Percentiles rank a stretch among this genome's conserved stretches.
phyloP scores from a whole-genome alignment of 306 rosid species.

The Citrullus colocynthis region DNA sequence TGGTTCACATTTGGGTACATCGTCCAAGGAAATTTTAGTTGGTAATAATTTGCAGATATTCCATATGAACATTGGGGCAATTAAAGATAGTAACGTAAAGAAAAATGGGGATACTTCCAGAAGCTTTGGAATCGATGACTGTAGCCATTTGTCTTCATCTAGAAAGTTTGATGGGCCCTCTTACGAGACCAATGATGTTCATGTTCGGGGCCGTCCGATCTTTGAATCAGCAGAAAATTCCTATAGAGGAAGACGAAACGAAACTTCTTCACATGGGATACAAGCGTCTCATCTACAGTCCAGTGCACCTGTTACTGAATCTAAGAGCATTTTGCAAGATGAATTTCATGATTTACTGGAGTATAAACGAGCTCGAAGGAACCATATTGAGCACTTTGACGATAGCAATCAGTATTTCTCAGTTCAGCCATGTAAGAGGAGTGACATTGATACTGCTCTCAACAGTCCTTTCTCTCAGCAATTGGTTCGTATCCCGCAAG shows the following conservation, averaged over 20 bases:
- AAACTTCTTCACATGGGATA: background rate
- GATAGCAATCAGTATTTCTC: background rate
- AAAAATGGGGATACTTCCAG: background rate
- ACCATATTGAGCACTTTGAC: background rate
- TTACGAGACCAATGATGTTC: background rate
- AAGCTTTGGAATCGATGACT: background rate
- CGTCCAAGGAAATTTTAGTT: background rate
- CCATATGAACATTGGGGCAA: background rate
- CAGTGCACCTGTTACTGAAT: background rate
- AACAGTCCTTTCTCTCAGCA: background rate
- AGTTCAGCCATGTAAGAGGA: background rate
- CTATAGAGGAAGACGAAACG: background rate
- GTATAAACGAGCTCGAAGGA: background rate
- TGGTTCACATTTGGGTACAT: background rate
- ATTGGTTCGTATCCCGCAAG: slow-evolving; percentile 5
- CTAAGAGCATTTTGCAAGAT: background rate
- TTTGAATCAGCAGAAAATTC: background rate
- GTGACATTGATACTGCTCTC: too few relatives aligned
- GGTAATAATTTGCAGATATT: background rate
- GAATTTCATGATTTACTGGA: background rate
- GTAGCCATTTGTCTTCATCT: background rate
- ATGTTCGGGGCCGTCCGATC: background rate
- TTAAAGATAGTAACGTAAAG: background rate
- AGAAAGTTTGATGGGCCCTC: background rate
- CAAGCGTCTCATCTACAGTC: background rate